Conservation (phyloP, 2,329 filamentous ascomycete genomes). For the Emmonsiellopsis sp. region DNA sequence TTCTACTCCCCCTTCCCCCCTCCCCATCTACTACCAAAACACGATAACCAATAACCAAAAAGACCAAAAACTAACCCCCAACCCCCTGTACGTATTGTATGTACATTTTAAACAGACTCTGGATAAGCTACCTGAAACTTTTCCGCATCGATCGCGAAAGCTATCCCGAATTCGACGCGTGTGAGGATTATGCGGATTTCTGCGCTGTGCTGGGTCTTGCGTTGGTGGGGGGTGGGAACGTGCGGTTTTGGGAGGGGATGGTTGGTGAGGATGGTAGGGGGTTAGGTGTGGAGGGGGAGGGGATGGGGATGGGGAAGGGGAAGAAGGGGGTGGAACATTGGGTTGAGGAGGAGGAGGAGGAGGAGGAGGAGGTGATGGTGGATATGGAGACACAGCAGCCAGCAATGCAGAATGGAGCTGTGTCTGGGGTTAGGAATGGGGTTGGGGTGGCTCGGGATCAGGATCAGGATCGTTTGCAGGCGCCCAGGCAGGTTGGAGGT, state of each 20-base stretch:
- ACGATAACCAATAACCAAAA: no score
- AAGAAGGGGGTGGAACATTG: no score
- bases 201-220: not conserved
- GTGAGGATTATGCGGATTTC: not conserved
- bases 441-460: not conserved
- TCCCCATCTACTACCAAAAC: no score
- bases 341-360: not conserved
- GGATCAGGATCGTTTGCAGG: not conserved
- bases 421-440: not conserved
- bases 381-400: not conserved
- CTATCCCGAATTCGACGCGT: not conserved
- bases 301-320: no score
- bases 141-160: not conserved
- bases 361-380: not conserved
- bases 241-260: slow-evolving; percentile 1
- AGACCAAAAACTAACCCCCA: no score
- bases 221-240: not conserved
- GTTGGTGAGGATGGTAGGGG: not conserved
- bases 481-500: not conserved
- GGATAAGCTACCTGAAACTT: not conserved
- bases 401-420: not conserved
- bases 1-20: no score
- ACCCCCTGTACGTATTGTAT: not conserved
- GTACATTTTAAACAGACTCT: not conserved
- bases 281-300: not conserved